Evolutionary conservation across 2,329 filamentous ascomycete genomes (phyloP).

Genomic region (Ophiocordyceps australis): DNA sequence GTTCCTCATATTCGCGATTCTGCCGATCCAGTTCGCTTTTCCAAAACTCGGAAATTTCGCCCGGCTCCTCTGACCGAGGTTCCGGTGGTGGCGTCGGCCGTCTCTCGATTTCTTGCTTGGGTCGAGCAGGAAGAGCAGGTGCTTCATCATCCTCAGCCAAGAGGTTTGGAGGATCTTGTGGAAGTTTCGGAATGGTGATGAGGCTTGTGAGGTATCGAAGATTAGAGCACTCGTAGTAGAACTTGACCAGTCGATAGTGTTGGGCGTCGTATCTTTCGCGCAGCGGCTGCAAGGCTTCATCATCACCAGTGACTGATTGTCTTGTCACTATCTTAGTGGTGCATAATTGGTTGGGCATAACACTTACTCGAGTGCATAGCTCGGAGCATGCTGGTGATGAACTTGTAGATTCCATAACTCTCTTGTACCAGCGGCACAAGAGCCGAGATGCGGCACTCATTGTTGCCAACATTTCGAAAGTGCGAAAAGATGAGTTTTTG

Average conservation of each 20-base stretch:
- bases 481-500: slow-evolving; percentile 98
- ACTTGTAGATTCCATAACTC: slow-evolving; percentile 98
- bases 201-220: slow-evolving; percentile 89
- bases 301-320: slow-evolving; percentile 65
- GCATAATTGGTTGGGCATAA: neutral
- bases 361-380: slow-evolving; percentile 86
- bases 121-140: slow-evolving; percentile 67
- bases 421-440: slow-evolving; percentile 88
- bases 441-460: slow-evolving; percentile 90
- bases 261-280: slow-evolving; percentile 84
- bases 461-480: slow-evolving; percentile 80
- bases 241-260: slow-evolving; percentile 89
- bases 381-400: slow-evolving; percentile 96
- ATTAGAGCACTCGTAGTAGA: slow-evolving; percentile 99
- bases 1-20: slow-evolving; percentile 87
- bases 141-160: slow-evolving; percentile 70
- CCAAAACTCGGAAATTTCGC: slow-evolving; percentile 97
- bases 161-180: slow-evolving; percentile 82
- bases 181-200: slow-evolving; percentile 89
- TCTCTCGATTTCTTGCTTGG: slow-evolving; percentile 53
- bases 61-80: slow-evolving; percentile 61
- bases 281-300: slow-evolving; percentile 78
- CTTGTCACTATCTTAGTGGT: slow-evolving; percentile 5
- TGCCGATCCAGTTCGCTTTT: slow-evolving; percentile 80
- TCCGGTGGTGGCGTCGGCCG: slow-evolving; percentile 51